Evolutionary conservation across 352 stramenopile genomes (phyloP), one percentile per base, ranked within the genome.

Genomic region (Globisporangium rhizosaccharum): DNA sequence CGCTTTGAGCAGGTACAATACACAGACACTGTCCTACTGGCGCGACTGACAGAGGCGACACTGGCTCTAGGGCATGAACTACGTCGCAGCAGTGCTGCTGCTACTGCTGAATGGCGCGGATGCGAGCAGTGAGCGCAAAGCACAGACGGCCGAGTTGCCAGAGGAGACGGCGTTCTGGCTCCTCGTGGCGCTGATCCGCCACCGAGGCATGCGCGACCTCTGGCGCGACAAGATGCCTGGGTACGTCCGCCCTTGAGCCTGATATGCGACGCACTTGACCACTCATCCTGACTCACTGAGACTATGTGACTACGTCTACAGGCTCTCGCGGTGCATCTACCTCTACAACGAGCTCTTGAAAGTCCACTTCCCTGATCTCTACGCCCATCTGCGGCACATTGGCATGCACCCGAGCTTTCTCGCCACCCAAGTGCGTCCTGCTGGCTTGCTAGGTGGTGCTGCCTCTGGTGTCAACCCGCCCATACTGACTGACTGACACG

Each of bases 391-490:
- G 17, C 72, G 74, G 44, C 71, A 83, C 15, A 94, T 94, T 66
- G 82, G 83, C 30, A 82, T 94, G 79, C 85, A 94, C 54, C 75
- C 81, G 17, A 92, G 78, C 63, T 82, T 92, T 28, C 64, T 94
- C 26, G 77, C 73, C 25, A 92, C 82, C 0, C 82, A 91, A 79
- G 84, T 92, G 62, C 18, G 49, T n/a, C 2, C 1, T 44, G 25
- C 30, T 17, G 23, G 10, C 9, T 6, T 23, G 12, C 6, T 37
- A 25, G 37, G 7, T 23, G 23, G 23, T 23, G 23, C 23, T 23
- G 23, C 28, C 47, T 14, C 9, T 53, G 3, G 26, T 53, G 5
- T 33, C 14, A 0, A 18, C 46, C 18, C 11, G 9, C 10, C 7
- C 46, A 26, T 10, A 51, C 41, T 9, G 15, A 45, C 39, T 20